Evolutionary conservation across 768 basidiomycete genomes (phyloP).

Genomic region (Amanita pallidorosea): DNA sequence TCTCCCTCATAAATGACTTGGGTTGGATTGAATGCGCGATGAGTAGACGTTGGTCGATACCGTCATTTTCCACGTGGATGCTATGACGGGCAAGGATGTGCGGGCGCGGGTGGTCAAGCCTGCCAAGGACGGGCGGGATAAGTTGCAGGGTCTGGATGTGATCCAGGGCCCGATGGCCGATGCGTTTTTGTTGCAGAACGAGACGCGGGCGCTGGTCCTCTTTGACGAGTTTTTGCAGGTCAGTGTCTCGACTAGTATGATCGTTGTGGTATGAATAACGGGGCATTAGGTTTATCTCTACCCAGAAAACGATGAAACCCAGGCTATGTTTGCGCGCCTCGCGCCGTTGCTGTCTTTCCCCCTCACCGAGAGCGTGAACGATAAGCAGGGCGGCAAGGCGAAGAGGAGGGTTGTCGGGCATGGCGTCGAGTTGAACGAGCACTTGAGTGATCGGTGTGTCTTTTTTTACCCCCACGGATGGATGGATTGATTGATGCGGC

Average conservation of each 20-base stretch:
- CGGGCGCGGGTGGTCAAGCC: neutral
- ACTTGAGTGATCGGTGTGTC: constrained; percentile 21
- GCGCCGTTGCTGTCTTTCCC: constrained; percentile 45
- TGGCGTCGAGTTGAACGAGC: constrained; percentile 30
- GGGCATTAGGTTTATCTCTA: constrained; percentile 48
- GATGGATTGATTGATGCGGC: neutral
- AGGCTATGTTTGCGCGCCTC: constrained; percentile 30
- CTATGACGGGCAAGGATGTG: constrained; percentile 65
- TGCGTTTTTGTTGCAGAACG: constrained; percentile 39
- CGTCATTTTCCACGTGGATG: constrained; percentile 67
- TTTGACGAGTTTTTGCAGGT: constrained; percentile 76
- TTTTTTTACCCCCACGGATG: too few relatives aligned
- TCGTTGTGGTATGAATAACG: neutral
- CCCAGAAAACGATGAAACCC: constrained; percentile 43
- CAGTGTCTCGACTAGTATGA: constrained; percentile 10
- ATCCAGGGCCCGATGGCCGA: constrained; percentile 52
- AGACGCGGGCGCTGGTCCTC: constrained; percentile 44
- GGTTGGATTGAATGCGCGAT: constrained; percentile 1
- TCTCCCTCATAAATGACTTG: neutral
- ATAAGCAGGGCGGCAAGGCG: constrained; percentile 14
- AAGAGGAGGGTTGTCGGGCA: constrained; percentile 46
- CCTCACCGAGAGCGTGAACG: constrained; percentile 27
- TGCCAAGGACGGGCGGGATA: constrained; percentile 6
- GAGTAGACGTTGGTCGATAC: constrained; percentile 53
- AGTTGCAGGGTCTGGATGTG: constrained; percentile 49